Base-by-base conservation (phyloP, 1,284 basidiomycete genomes). In the Boletus hoseneyae region DNA sequence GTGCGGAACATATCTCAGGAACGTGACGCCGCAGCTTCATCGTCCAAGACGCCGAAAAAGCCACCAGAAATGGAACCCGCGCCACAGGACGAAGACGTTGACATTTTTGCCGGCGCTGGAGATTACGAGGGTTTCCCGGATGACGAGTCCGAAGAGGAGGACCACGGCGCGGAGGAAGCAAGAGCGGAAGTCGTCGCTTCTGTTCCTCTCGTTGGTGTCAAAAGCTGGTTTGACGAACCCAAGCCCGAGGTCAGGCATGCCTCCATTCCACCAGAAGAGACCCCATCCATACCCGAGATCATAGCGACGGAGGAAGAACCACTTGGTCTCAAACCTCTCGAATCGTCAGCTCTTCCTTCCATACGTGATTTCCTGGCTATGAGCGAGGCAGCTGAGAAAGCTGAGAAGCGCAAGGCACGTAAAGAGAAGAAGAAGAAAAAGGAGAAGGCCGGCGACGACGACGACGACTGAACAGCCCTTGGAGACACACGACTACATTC, bases 41-140 rank as follows among this genome's bases (percentile, higher is more conserved):
- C 54, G 1, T 42, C 53, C 18, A 46, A 52, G 13, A 41, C 13
- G 10, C 18, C 29, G 1, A 35, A 25, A 37, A 53, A 47, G n/a
- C 43, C 11, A 0, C 42, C 41, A 32, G 60, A 64, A 41, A 53
- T 34, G 0, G 56, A 60, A 39, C 42, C 34, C 1, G 16, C 37
- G 10, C 38, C 44, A 3, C 41, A 72, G 8, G 72, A 74, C 36
- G 78, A 81, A 16, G 77, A 87, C 48, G 74, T 86, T 49, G 81
- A 89, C 61, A 96, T 96, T 48, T 97, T 97, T 66, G 89, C 83
- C 1, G 93, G 76, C 45, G 91, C 81, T 1, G 92, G 87, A 8
- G 89, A 92, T 37, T 97, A 96, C 66, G 75, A 84, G 45, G 90
- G 87, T 2, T 61, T 88, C 13, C 77, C 79, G 42, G 63, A 77